Base-by-base conservation (phyloP, 306 rosid species). In the Betula pendula region DNA sequence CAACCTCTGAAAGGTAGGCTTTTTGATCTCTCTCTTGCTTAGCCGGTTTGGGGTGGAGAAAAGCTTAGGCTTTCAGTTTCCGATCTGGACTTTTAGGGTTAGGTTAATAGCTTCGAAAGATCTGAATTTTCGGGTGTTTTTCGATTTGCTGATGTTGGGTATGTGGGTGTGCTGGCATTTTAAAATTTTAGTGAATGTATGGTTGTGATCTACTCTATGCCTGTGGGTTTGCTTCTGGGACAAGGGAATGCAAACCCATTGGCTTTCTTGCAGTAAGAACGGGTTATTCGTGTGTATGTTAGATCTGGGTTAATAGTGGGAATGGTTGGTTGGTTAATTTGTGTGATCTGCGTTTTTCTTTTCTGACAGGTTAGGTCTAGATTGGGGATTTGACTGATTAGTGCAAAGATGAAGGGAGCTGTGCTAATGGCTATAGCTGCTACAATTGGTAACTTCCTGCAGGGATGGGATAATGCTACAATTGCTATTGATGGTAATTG, bases 401-500 rank as follows among this genome's bases (percentile, higher is more conserved):
- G 58, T 62, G 59, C 3, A 47, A 71, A 43, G 75, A 93, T 93
- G 98, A 90, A 81, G 24, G 96, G 96, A 59, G 94, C 93, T 14
- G 89, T 77, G 19, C 71, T 93, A 11, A 96, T 93, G 66, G 96
- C 96, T 81, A 75, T 90, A 72, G 98, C 96, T 14, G 98, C 98
- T 70, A 77, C 98, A 72, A 81, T 93, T 53, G 98, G 98, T 2
- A 93, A 90, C 85, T 84, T 93, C 51, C 90, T 93, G 20, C 96
- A 93, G 71, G 98, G 98, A 82, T 90, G 98, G 98, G 98, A 93
- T 83, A 93, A 93, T 84, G 98, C 98, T 73, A 88, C 94, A 79
- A 93, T 93, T 80, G 98, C 98, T 62, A 31, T 31, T 62, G 1
- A 62, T 17, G 24, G 10, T 33, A 16, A 19, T 31, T 29, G 68